Evolutionary conservation across 2,329 filamentous ascomycete genomes (phyloP).

Genomic region (Cladophialophora yegresii): DNA sequence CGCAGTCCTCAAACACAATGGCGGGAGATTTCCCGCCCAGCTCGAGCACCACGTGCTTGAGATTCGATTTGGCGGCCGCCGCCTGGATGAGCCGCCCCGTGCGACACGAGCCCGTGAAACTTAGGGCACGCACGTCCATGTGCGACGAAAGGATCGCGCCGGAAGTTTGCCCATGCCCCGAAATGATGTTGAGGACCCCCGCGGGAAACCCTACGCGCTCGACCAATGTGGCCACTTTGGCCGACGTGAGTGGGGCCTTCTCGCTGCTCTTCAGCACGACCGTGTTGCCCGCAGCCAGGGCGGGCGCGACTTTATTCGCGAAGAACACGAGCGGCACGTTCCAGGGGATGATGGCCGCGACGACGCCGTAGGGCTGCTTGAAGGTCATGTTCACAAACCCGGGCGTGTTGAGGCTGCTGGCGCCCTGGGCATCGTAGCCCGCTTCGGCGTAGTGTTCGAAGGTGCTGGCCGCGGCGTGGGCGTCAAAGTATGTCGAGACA

Average conservation of each 20-base stretch:
- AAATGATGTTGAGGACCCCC: constrained; percentile 74
- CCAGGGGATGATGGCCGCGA: constrained; percentile 61
- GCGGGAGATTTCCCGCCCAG: constrained; percentile 63
- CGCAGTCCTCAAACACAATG: constrained; percentile 59
- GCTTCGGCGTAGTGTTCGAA: constrained; percentile 32
- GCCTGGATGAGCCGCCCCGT: constrained; percentile 77
- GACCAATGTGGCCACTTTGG: constrained; percentile 63
- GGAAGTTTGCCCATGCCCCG: constrained; percentile 68
- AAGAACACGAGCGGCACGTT: constrained; percentile 55
- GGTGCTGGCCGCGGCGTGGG: constrained; percentile 20
- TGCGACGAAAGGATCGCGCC: constrained; percentile 70
- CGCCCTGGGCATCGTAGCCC: constrained; percentile 35
- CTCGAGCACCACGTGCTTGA: constrained; percentile 64
- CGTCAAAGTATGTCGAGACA: constrained; percentile 26
- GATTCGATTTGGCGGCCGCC: constrained; percentile 61
- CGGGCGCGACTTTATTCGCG: constrained; percentile 45
- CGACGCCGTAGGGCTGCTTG: constrained; percentile 31
- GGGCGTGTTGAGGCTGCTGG: constrained; percentile 31
- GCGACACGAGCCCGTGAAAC: constrained; percentile 73
- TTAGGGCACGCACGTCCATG: constrained; percentile 70
- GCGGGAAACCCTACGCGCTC: constrained; percentile 75
- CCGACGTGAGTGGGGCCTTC: constrained; percentile 39
- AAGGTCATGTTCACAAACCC: constrained; percentile 33
- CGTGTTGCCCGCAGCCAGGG: constrained; percentile 43
- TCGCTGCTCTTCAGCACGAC: constrained; percentile 39